These are phyloP conservation scores for Bjerkandera adusta DNA, from an alignment of 1,284 basidiomycete genomes.

Conservation along the genomic window DNA sequence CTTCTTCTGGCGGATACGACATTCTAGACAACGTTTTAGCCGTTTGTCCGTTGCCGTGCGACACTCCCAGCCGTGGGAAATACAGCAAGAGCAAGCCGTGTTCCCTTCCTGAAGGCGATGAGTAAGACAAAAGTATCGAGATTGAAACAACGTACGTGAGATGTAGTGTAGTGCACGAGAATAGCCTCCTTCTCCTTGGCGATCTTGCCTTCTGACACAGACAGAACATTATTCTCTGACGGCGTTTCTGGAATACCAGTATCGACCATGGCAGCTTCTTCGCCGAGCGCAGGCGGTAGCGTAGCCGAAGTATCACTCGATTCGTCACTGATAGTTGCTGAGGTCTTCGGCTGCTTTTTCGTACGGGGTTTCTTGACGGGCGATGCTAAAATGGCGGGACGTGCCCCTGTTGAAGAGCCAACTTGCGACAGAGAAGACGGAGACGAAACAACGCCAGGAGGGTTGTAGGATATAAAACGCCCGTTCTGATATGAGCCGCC, in stretches of 20 bases:
- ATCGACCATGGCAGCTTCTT: no score
- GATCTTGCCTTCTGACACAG: no score
- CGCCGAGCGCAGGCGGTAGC: no score
- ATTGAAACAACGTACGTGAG: no score
- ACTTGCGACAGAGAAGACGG: background rate
- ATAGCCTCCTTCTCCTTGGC: no score
- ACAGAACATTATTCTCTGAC: no score
- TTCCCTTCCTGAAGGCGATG: background rate
- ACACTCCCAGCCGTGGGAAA: conserved; percentile 1
- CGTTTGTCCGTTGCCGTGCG: background rate
- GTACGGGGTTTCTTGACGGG: background rate
- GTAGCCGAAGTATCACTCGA: no score
- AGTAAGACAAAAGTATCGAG: no score
- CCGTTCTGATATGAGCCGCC: background rate
- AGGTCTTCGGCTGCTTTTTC: no score
- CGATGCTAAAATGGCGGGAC: background rate
- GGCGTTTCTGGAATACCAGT: no score
- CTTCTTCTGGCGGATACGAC: background rate
- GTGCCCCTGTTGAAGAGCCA: background rate
- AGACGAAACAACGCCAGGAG: background rate
- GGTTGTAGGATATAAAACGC: background rate
- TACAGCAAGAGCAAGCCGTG: background rate
- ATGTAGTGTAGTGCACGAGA: no score
- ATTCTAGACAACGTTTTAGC: conserved; percentile 2
- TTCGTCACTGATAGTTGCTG: no score